phyloP scores from a whole-genome alignment of 2,329 filamentous ascomycete genomes.

The Periconia sp. region DNA sequence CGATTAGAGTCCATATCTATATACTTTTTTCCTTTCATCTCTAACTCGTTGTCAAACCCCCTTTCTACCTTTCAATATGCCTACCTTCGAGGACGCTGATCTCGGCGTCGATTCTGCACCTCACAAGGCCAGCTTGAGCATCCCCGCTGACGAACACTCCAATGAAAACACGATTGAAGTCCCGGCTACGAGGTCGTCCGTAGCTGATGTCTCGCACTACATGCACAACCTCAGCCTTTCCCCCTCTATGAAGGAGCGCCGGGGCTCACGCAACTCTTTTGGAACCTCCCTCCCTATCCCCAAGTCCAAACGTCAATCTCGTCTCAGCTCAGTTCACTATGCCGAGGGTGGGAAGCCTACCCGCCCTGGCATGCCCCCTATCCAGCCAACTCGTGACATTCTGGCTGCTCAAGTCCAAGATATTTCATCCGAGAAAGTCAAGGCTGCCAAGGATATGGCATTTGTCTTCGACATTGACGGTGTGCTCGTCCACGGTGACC shows the following conservation, averaged over 20 bases:
- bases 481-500: constrained; percentile 73
- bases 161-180: constrained; percentile 63
- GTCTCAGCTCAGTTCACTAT: constrained; percentile 64
- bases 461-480: constrained; percentile 80
- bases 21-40: neutral
- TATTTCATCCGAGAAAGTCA: constrained; percentile 65
- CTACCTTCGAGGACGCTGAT: constrained; percentile 61
- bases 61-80: constrained; percentile 47
- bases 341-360: constrained; percentile 47
- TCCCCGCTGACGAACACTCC: constrained; percentile 33
- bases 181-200: constrained; percentile 67
- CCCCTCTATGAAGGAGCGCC: constrained; percentile 67
- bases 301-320: constrained; percentile 67
- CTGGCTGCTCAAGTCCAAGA: constrained; percentile 71
- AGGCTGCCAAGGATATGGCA: constrained; percentile 74
- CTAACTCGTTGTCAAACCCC: neutral
- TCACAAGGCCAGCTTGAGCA: constrained; percentile 33
- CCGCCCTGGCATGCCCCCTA: constrained; percentile 60
- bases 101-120: constrained; percentile 52
- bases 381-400: constrained; percentile 66
- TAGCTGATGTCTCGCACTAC: constrained; percentile 67
- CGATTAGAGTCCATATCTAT: neutral
- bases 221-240: constrained; percentile 73
- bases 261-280: constrained; percentile 75
- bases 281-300: constrained; percentile 73